Conservation (phyloP, 1,284 basidiomycete genomes). For the Cutaneotrichosporon cavernicola region DNA sequence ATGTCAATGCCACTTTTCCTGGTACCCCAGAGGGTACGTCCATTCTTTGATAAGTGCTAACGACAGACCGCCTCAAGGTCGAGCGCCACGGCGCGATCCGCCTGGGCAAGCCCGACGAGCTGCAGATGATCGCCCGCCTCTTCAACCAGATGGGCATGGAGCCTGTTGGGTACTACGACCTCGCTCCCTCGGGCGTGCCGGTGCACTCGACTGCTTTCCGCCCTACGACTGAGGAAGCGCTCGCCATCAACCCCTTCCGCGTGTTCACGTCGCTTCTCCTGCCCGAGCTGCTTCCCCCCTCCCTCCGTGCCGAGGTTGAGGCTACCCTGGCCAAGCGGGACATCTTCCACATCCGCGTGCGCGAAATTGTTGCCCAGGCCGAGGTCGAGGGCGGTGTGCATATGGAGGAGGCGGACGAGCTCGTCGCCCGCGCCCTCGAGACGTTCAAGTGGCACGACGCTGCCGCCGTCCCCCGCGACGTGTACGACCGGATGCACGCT, state of each 20-base stretch:
- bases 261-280: slow-evolving; percentile 54
- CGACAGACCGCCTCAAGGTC: slow-evolving; percentile 47
- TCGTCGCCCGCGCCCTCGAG: slow-evolving; percentile 49
- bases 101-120: slow-evolving; percentile 51
- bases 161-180: slow-evolving; percentile 55
- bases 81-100: slow-evolving; percentile 56
- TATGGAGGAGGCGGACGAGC: slow-evolving; percentile 31
- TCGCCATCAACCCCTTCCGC: slow-evolving; percentile 53
- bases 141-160: slow-evolving; percentile 53
- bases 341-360: slow-evolving; percentile 48
- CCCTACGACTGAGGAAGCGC: slow-evolving; percentile 37
- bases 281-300: slow-evolving; percentile 46
- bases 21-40: slow-evolving; percentile 19
- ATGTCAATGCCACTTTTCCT: slow-evolving; percentile 40
- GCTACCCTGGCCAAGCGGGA: slow-evolving; percentile 41
- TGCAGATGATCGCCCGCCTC: slow-evolving; percentile 48
- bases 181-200: slow-evolving; percentile 50
- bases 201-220: slow-evolving; percentile 56
- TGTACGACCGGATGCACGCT: slow-evolving; percentile 45
- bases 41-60: background rate
- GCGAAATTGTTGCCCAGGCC: slow-evolving; percentile 42
- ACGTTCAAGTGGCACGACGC: slow-evolving; percentile 54
- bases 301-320: slow-evolving; percentile 38
- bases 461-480: slow-evolving; percentile 42
- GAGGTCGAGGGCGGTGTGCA: slow-evolving; percentile 41